Evolutionary conservation across 2,329 filamentous ascomycete species (phyloP).

Genomic region (Lasiodiplodia sp.): DNA sequence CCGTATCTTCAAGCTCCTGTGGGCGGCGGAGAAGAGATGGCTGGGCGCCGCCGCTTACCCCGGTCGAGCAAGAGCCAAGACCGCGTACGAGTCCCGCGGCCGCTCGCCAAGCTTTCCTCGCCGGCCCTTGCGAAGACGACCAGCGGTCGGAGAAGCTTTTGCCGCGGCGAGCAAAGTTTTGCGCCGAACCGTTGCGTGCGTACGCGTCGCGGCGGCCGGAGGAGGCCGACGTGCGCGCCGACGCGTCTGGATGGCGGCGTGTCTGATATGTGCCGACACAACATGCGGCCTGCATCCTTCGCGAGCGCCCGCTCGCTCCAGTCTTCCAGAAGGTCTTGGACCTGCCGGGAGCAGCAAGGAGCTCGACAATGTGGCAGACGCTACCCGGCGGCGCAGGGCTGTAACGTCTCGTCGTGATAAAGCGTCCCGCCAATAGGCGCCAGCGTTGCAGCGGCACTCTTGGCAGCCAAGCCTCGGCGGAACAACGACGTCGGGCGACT

Average conservation of each 20-base stretch:
- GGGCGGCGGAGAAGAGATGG: neutral
- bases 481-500: constrained; percentile 5
- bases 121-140: constrained; percentile 4
- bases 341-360: constrained; percentile 19
- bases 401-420: constrained; percentile 15
- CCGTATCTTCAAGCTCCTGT: constrained; percentile 21
- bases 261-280: neutral
- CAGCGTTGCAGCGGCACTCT: neutral
- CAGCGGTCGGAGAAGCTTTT: constrained; percentile 19
- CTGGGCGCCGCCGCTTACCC: constrained; percentile 18
- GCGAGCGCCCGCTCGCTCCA: too few species aligned
- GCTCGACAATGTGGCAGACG: constrained; percentile 7
- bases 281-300: neutral
- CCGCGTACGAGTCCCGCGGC: constrained; percentile 7
- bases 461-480: constrained; percentile 22
- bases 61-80: constrained; percentile 24
- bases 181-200: neutral
- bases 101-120: constrained; percentile 19
- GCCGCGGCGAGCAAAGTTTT: constrained; percentile 20
- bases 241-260: neutral
- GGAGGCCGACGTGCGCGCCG: neutral
- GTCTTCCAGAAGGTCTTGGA: constrained; percentile 26
- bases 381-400: constrained; percentile 4
- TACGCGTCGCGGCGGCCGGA: neutral
- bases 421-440: neutral